Conservation (phyloP, 306 rosid genomes). For the Vicia faba region DNA sequence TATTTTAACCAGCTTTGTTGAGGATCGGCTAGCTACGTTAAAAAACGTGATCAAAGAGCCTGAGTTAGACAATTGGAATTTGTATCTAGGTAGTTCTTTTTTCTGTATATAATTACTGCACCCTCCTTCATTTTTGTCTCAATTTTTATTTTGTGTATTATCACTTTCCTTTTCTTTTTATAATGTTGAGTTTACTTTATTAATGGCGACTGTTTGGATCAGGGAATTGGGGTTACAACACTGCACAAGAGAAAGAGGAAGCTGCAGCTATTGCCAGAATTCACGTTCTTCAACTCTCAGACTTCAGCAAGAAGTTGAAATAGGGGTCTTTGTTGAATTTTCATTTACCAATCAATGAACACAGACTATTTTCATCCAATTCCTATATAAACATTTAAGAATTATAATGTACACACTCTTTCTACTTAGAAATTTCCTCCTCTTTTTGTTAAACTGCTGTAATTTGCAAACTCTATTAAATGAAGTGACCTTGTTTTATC, state of each 20-base stretch:
- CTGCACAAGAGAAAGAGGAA: conserved; percentile 79
- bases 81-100: conserved; percentile 68
- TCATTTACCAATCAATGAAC: background rate
- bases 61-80: conserved; percentile 82
- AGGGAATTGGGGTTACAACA: conserved; percentile 95
- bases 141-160: conserved; percentile 8
- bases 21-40: conserved; percentile 83
- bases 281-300: conserved; percentile 61
- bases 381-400: conserved; percentile 9
- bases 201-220: conserved; percentile 31
- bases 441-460: background rate
- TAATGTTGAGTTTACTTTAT: conserved; percentile 11
- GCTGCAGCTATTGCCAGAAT: conserved; percentile 67
- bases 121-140: background rate
- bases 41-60: conserved; percentile 88
- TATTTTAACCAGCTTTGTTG: conserved; percentile 72
- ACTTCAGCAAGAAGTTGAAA: conserved; percentile 77
- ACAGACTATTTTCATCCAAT: background rate
- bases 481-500: background rate
- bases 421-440: conserved; percentile 4
- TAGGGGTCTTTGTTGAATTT: conserved; percentile 39
- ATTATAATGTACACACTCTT: background rate
- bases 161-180: background rate
- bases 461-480: background rate
- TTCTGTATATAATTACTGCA: conserved; percentile 14